Evolutionary conservation across 2,329 filamentous ascomycete genomes (phyloP), one percentile per base, ranked within the genome.

Genomic region (Colletotrichum tabaci): DNA sequence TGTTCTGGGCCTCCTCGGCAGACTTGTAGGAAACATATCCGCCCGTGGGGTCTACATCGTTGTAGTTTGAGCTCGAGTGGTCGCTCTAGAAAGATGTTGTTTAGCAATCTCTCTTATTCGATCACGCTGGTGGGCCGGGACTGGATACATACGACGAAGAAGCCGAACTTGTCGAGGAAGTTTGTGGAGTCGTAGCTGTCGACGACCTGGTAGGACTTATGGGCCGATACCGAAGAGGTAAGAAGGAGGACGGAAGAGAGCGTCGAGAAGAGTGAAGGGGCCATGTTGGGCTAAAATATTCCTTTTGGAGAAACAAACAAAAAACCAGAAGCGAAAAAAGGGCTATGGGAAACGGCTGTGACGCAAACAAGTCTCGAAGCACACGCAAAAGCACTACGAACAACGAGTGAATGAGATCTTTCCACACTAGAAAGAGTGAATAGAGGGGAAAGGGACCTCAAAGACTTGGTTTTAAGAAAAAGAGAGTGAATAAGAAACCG

Each of bases 21-120:
- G 67, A 79, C 56, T 80, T 78, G 74, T 87, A 95, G 67, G 84
- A 82, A 60, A 94, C 92, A 76, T 87, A 92, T 10, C 92, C 92
- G 67, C 87, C 77, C 55, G 90, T 94, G 8, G 90, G 90, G 75
- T 94, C 92, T 6, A 76, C 56, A 21, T 74, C 76, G 61, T 78
- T 74, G 56, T 61, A 57, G 56, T 76, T 71, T 46, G 60, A 65
- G 23, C 74, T 74, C n/a, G 23, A 23, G 66, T 73, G 74, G 13
- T 76, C 49, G 53, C 63, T 74, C 72, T 76, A 57, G 63, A 40
- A 16, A n/a, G 13, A 38, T 9, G 26, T n/a, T 21, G 35, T 26
- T 66, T 38, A 56, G n/a, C 55, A 26, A 23, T 40, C 30, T 30
- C 30, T 26, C 26, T 26, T 26, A 26, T 26, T 26, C 26, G 26